A percentile compares a stretch with the other conserved stretches of the same genome.
phyloP scores from a whole-genome alignment of 176 grass and related monocot species.

The Rhynchospora pubera region DNA sequence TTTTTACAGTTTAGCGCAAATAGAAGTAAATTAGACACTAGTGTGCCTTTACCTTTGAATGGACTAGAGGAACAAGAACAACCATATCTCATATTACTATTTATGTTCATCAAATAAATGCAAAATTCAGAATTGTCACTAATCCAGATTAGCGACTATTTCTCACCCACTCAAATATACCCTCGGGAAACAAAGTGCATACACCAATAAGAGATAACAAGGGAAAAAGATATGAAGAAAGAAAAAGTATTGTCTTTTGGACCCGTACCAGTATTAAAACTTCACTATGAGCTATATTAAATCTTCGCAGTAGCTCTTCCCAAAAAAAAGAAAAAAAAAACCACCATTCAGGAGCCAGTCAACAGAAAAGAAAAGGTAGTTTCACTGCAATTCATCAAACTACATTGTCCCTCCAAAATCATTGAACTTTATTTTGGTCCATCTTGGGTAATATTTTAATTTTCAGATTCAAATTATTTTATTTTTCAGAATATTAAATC shows the following conservation, averaged over 20 bases:
- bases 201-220: neutral
- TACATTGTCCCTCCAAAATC: neutral
- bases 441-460: neutral
- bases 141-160: no score
- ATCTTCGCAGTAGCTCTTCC: neutral
- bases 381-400: conserved; percentile 6
- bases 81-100: no score
- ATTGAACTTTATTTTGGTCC: neutral
- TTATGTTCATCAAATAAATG: no score
- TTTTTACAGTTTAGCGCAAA: neutral
- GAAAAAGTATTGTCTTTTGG: neutral
- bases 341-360: no score
- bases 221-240: neutral
- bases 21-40: no score
- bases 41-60: no score
- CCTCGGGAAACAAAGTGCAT: no score
- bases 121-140: no score
- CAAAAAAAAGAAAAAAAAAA: neutral
- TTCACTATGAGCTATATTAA: neutral
- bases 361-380: neutral
- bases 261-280: neutral
- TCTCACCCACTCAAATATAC: no score
- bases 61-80: no score
- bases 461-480: neutral
- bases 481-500: neutral